phyloP scores from a whole-genome alignment of 768 basidiomycete species.

The Serpula lacrymans region DNA sequence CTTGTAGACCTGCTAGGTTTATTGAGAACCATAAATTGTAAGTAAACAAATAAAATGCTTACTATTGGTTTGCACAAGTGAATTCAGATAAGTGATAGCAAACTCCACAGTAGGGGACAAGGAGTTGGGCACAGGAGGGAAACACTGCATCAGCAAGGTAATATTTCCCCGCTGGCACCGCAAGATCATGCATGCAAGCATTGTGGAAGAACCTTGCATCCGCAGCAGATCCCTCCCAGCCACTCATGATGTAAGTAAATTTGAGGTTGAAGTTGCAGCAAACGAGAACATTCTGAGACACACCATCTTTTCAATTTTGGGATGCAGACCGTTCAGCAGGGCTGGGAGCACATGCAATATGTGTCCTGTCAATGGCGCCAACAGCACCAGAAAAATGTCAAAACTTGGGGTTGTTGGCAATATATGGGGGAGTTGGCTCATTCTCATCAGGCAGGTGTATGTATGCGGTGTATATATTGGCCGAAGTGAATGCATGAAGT shows the following conservation, averaged over 20 bases:
- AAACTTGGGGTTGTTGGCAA: not conserved
- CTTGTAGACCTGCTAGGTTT: too few species aligned
- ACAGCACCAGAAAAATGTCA: slow-evolving; percentile 5
- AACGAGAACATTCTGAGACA: slow-evolving; percentile 18
- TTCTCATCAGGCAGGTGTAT: too few species aligned
- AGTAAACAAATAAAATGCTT: too few species aligned
- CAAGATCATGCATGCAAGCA: slow-evolving; percentile 4
- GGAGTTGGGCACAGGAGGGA: too few species aligned
- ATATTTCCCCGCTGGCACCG: slow-evolving; percentile 2
- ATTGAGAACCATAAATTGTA: too few species aligned
- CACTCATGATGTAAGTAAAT: slow-evolving; percentile 11
- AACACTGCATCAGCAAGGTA: too few species aligned
- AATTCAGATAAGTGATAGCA: slow-evolving; percentile 36
- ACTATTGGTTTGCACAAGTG: too few species aligned
- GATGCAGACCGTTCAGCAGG: slow-evolving; percentile 4
- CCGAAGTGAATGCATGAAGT: not conserved
- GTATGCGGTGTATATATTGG: not conserved
- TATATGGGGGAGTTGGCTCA: not conserved
- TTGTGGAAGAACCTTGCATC: slow-evolving; percentile 11
- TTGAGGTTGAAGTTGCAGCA: slow-evolving; percentile 11
- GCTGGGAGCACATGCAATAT: not conserved
- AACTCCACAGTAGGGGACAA: slow-evolving; percentile 34
- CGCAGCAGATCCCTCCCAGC: slow-evolving; percentile 14
- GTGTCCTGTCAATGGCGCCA: slow-evolving; percentile 8
- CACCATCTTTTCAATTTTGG: slow-evolving; percentile 10